phyloP scores from a whole-genome alignment of 257 asterid genomes.

The Handroanthus guayacan region DNA sequence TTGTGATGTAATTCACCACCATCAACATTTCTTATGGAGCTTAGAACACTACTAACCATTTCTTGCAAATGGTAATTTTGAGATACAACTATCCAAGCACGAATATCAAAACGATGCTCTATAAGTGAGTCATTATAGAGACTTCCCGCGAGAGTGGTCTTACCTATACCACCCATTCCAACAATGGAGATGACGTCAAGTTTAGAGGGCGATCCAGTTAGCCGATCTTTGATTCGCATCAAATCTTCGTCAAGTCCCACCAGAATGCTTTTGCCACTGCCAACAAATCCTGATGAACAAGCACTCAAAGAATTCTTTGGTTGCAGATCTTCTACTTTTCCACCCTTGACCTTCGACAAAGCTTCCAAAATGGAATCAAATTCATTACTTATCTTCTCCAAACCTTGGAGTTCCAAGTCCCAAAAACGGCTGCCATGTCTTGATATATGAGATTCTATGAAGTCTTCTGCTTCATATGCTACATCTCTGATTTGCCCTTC shows the following conservation, averaged over 20 bases:
- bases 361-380: neutral
- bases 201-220: neutral
- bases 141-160: no score
- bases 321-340: neutral
- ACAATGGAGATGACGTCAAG: neutral
- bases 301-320: neutral
- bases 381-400: neutral
- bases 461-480: slow-evolving; percentile 1
- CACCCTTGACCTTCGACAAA: neutral
- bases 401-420: neutral
- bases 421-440: neutral
- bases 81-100: neutral
- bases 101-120: neutral
- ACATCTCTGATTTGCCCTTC: neutral
- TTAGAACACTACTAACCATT: neutral
- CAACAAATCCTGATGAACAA: neutral
- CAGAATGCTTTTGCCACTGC: neutral
- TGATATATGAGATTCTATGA: neutral
- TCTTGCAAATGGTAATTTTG: neutral
- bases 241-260: neutral
- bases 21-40: neutral
- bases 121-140: no score
- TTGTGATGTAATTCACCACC: neutral
- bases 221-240: neutral
- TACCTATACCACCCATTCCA: neutral